Conservation (phyloP, 163 green algal genomes). For the Scenedesmus sp. region DNA sequence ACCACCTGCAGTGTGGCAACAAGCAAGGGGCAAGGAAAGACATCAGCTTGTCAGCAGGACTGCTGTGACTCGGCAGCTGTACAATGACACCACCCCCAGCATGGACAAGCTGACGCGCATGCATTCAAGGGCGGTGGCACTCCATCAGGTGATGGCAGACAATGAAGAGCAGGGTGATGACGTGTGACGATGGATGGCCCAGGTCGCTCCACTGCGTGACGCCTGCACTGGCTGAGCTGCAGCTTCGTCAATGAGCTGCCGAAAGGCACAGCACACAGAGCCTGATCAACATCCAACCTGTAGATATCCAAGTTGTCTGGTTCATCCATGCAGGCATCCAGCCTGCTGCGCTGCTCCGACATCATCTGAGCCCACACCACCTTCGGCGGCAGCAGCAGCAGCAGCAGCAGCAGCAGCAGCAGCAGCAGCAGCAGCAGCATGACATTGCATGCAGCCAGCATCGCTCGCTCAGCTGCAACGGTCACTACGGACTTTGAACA, state of each 20-base stretch:
- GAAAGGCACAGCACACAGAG: no score
- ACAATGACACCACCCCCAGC: no score
- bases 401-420: background rate
- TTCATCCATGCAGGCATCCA: background rate
- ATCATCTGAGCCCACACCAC: slow-evolving; percentile 26
- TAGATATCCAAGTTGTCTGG: background rate
- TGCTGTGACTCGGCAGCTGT: background rate
- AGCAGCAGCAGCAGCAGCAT: background rate
- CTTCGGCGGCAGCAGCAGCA: background rate
- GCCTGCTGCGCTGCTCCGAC: slow-evolving; percentile 5
- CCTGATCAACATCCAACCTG: background rate
- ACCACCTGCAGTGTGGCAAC: background rate
- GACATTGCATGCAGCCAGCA: background rate
- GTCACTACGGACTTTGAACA: background rate
- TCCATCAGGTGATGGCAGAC: no score
- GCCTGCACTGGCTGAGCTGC: no score
- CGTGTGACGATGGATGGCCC: no score
- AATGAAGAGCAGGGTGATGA: no score
- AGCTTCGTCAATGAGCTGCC: background rate
- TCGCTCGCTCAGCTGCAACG: background rate
- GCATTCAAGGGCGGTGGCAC: no score
- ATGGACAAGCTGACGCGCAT: no score
- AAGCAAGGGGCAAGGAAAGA: background rate
- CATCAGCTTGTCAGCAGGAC: background rate
- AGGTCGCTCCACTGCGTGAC: no score